Evolutionary conservation across 257 asterid genomes (phyloP), one percentile per base, ranked within the genome.

Genomic region (Solanum boliviense): DNA sequence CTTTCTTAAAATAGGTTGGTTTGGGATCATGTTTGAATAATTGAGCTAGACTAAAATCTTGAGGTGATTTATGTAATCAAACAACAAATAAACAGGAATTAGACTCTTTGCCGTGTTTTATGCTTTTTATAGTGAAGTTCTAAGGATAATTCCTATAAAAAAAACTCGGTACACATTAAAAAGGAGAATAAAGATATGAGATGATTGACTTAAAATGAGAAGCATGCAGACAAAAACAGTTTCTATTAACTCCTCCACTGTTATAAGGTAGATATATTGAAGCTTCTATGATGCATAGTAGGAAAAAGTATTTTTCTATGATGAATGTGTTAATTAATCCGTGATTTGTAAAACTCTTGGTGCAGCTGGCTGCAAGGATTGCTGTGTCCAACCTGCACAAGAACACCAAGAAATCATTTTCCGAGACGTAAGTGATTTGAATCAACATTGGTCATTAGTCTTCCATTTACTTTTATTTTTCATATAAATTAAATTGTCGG

Each of bases 341-440:
- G 15, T 82, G 16, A 29, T 46, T 48, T 82, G 27, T 82, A 9
- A 81, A 81, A 29, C 68, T 46, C 29, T 29, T 82, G 70, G 3
- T 86, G 88, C 94, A 97, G 99, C 90, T 97, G 95, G 99, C 99
- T 65, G 99, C 99, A 29, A 94, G 99, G 95, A 96, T 97, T 93
- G 99, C 98, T 16, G 99, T 97, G 88, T 97, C 99, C 13, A 96
- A 97, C 92, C 96, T 97, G 78, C 99, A 97, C 91, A 97, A 96
- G 92, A 97, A 93, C 88, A 97, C 99, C 1, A 96, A 96, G 95
- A 95, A 97, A 88, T 97, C 95, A 3, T 97, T 97, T 92, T 97
- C 99, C 13, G 99, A 97, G 88, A 95, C 99, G 99, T 96, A 92
- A 93, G 98, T 88, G 31, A 35, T 76, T 67, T 70, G 68, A 88